These are phyloP conservation scores for Penicillium odoratum DNA, from an alignment of 495 filamentous ascomycete species.

Conservation along the genomic window DNA sequence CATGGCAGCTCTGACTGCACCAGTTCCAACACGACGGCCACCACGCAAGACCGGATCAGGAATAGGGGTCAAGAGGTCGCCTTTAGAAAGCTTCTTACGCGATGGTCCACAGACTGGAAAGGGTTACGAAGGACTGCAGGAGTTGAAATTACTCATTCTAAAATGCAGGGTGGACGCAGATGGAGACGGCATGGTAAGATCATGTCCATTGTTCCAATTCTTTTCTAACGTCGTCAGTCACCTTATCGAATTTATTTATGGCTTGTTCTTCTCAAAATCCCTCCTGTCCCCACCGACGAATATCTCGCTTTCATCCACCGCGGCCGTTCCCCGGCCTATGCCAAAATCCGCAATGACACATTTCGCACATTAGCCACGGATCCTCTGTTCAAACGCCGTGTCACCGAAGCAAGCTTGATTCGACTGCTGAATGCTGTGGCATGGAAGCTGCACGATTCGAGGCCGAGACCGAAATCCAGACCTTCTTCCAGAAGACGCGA, in stretches of 20 bases:
- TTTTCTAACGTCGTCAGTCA: conserved; percentile 57
- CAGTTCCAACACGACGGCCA: conserved; percentile 39
- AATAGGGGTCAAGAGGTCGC: conserved; percentile 58
- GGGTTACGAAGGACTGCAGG: conserved; percentile 63
- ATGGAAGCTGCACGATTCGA: conserved; percentile 85
- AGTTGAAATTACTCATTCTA: conserved; percentile 73
- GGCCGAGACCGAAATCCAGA: conserved; percentile 44
- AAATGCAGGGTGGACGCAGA: conserved; percentile 79
- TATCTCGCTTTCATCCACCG: conserved; percentile 91
- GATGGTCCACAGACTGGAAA: conserved; percentile 74
- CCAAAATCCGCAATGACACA: conserved; percentile 97
- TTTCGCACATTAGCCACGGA: conserved; percentile 96
- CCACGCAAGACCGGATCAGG: conserved; percentile 56
- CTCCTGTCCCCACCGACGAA: conserved; percentile 76
- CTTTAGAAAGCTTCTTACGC: conserved; percentile 62
- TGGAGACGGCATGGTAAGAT: conserved; percentile 81
- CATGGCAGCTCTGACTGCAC: conserved; percentile 36
- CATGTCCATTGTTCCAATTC: neutral
- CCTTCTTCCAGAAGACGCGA: conserved; percentile 40
- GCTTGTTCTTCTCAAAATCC: conserved; percentile 85
- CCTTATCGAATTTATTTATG: conserved; percentile 91
- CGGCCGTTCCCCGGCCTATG: conserved; percentile 88
- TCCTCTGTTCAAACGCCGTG: conserved; percentile 89
- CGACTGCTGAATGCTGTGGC: conserved; percentile 95
- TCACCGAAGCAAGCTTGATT: conserved; percentile 92